Evolutionary conservation across 2,329 filamentous ascomycete species (phyloP).

Genomic region (Fusarium verticillioides): DNA sequence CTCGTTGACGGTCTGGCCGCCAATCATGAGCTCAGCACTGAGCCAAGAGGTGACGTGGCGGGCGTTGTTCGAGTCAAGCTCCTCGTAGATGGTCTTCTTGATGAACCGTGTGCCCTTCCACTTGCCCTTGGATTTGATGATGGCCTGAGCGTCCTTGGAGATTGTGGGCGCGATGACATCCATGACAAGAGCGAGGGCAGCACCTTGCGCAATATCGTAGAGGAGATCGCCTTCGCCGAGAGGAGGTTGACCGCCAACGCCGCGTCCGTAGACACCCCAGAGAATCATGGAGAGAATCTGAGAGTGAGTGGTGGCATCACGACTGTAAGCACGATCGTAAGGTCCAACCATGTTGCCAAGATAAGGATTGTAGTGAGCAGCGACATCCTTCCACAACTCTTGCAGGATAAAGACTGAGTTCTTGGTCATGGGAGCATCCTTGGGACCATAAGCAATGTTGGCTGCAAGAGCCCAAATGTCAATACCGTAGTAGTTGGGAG

Average conservation of each 20-base stretch:
- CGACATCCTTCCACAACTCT: slow-evolving; percentile 37
- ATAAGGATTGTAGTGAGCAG: slow-evolving; percentile 36
- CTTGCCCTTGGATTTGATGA: slow-evolving; percentile 46
- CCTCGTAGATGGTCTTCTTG: slow-evolving; percentile 51
- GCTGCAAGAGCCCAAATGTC: slow-evolving; percentile 18
- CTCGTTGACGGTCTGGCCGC: slow-evolving; percentile 52
- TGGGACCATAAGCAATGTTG: slow-evolving; percentile 7
- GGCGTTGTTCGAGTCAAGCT: slow-evolving; percentile 44
- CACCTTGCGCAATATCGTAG: slow-evolving; percentile 7
- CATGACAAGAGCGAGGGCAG: slow-evolving; percentile 42
- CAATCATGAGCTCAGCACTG: slow-evolving; percentile 56
- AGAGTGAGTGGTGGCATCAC: slow-evolving; percentile 36
- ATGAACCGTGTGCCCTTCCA: slow-evolving; percentile 52
- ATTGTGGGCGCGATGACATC: slow-evolving; percentile 52
- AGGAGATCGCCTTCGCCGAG: slow-evolving; percentile 11
- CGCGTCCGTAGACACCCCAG: slow-evolving; percentile 10
- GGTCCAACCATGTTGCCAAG: slow-evolving; percentile 39
- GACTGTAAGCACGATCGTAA: slow-evolving; percentile 39
- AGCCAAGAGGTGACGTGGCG: slow-evolving; percentile 55
- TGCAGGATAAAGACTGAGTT: slow-evolving; percentile 20
- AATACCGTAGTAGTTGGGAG: slow-evolving; percentile 13
- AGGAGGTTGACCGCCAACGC: slow-evolving; percentile 2
- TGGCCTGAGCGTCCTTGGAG: slow-evolving; percentile 41
- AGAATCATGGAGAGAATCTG: slow-evolving; percentile 17
- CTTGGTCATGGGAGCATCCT: slow-evolving; percentile 18